Conservation (phyloP, 495 filamentous ascomycete genomes). For the Pyrenula aspistea region DNA sequence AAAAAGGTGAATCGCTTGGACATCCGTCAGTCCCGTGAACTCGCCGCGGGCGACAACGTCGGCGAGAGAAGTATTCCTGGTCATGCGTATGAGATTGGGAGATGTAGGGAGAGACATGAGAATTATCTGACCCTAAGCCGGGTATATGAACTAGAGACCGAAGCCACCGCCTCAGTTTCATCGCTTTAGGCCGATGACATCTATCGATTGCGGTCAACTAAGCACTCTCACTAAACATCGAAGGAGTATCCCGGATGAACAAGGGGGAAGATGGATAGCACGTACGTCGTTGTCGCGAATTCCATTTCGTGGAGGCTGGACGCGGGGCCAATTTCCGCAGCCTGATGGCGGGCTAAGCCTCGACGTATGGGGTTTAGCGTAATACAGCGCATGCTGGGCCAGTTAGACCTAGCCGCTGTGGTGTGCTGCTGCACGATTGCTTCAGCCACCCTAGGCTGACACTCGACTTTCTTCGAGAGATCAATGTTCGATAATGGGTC, state of each 20-base stretch:
- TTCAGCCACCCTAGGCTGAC: not conserved
- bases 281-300: not conserved
- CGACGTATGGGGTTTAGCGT: not conserved
- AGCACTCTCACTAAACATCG: not conserved
- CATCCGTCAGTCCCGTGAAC: not conserved
- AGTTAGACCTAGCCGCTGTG: not conserved
- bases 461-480: not conserved
- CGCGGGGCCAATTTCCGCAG: not conserved
- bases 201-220: not conserved
- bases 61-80: not conserved
- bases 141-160: not conserved
- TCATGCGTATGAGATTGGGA: not conserved
- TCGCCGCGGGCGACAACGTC: not conserved
- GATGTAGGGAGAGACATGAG: not conserved
- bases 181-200: not conserved
- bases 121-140: not conserved
- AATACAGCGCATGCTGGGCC: not conserved
- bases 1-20: conserved; percentile 1
- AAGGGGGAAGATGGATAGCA: not conserved
- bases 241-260: not conserved
- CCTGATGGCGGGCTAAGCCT: not conserved
- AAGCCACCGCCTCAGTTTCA: not conserved
- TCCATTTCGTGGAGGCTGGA: not conserved
- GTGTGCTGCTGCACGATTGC: not conserved
- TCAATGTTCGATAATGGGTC: not conserved